Conservation (phyloP, 2,329 filamentous ascomycete species). For the Xylariales sp. region DNA sequence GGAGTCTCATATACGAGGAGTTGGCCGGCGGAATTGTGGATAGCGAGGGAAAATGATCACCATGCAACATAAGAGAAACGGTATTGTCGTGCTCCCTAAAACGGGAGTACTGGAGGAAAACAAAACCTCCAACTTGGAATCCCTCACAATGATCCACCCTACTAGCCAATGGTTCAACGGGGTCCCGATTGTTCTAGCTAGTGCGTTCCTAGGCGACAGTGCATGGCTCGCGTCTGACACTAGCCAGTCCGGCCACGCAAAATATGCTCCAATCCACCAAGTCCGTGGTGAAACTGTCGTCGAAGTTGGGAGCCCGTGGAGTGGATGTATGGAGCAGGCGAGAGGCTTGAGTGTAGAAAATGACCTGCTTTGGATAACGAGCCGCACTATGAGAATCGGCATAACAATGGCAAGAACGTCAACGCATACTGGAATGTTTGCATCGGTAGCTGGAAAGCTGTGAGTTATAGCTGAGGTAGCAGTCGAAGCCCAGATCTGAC, state of each 20-base stretch:
- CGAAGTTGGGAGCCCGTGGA: conserved; percentile 15
- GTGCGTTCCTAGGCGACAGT: conserved; percentile 13
- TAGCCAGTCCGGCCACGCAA: conserved; percentile 17
- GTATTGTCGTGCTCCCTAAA: too few species aligned
- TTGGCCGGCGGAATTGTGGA: conserved; percentile 16
- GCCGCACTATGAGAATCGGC: conserved; percentile 16
- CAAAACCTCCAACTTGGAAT: too few species aligned
- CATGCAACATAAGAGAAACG: too few species aligned
- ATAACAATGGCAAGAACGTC: conserved; percentile 13
- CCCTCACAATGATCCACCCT: conserved; percentile 17
- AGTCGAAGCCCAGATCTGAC: conserved; percentile 13
- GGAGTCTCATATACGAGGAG: conserved; percentile 16
- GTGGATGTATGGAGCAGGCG: conserved; percentile 15
- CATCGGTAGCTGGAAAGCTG: conserved; percentile 15
- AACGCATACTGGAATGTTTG: conserved; percentile 17
- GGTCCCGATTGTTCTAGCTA: conserved; percentile 15
- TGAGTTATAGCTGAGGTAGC: conserved; percentile 11
- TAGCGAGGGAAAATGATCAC: conserved; percentile 5
- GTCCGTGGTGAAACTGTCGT: conserved; percentile 14
- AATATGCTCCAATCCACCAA: conserved; percentile 18
- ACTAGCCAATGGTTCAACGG: conserved; percentile 19
- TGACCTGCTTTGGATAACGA: conserved; percentile 17
- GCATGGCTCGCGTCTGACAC: conserved; percentile 17
- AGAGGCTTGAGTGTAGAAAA: conserved; percentile 9
- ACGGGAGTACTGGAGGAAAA: too few species aligned